Evolutionary conservation across 208 protist species (phyloP), one percentile per base, ranked within the genome.

Genomic region (Leishmania amazonensis): DNA sequence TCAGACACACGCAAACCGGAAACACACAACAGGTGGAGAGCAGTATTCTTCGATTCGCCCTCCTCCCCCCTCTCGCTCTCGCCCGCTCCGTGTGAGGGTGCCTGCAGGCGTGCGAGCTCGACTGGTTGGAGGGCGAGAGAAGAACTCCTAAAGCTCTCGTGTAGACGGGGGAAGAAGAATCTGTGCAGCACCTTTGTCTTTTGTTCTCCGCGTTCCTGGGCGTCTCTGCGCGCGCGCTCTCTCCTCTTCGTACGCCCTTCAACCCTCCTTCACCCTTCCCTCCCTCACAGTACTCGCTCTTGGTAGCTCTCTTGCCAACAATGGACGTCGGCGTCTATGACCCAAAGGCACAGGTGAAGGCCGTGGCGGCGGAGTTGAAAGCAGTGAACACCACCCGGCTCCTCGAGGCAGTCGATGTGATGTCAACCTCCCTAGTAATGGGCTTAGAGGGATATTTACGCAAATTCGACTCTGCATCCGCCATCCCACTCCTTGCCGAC

Each of bases 351-450:
- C 94, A 97, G 77, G 67, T 97, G 70, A 93, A 89, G 83, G 85
- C 83, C 21, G 83, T 94, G 67, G 57, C 85, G 74, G 54, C 60
- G 19, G 57, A 84, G 45, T 76, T 89, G 54, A 86, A 85, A 54
- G 86, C 78, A 64, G 88, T 89, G 72, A 82, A 94, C 49, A 53
- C 83, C 1, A 72, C 81, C 1, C 77, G 79, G 4, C 88, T 96
- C n/a, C 88, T 90, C 73, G 89, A 90, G 28, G 80, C 86, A 3
- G 79, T 98, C 1, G 84, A 87, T 19, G 80, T 21, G 1, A 86
- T 98, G 64, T 92, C 89, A 71, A 89, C 90, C 42, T 92, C 91
- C 1, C 89, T 98, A 7, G 91, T 97, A 0, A 98, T 98, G 93
- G 95, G 95, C 17, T 83, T 90, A 9, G 95, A 98, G 81, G 28